Evolutionary conservation across 768 basidiomycete genomes (phyloP), one percentile per base, ranked within the genome.

Genomic region (Pleurotus sapidus): DNA sequence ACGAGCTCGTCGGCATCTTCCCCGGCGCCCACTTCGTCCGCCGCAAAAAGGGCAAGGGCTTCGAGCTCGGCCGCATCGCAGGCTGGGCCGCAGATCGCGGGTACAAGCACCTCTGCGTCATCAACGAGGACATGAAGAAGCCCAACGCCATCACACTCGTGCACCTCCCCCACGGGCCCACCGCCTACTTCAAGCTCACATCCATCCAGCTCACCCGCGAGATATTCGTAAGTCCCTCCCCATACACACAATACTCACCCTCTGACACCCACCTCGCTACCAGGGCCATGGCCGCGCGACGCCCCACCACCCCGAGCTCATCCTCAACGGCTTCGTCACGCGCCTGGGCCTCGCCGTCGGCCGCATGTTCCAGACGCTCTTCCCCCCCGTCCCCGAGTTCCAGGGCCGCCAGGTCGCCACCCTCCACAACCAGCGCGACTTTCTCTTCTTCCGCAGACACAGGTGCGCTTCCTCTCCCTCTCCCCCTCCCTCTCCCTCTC

Each of bases 381-480:
- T 98, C 75, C 97, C 97, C 15, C 94, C 92, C 5, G 76, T 96
- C 60, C 94, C 95, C 0, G 92, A 97, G 68, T 98, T 97, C 67
- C 88, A 94, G 72, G 97, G 97, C 34, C 77, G 97, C 27, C 97
- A 99, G 71, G 95, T 98, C 8, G 95, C 98, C 11, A 97, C 96
- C 2, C 77, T 98, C 17, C 97, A 98, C 68, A 98, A 98, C 67
- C 95, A 97, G 69, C 84, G 97, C 47, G 97, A 99, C 74, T 99
- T 98, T 73, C 74, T 99, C 57, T 99, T 99, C 77, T 96, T 99
- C 77, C 78, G 97, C 61, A 80, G 97, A 57, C 97, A 98, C 77
- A 84, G 97, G 87, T 96, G 30, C 58, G 46, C 59, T 5, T 54
- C 59, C 27, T 24, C 39, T 34, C 5, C 51, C 57, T 25, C 25